A percentile compares a stretch with the other conserved stretches of the same genome.
These are phyloP conservation scores for Tympanopsis confertula DNA, from an alignment of 2,329 filamentous ascomycete species.

Conservation along the genomic window DNA sequence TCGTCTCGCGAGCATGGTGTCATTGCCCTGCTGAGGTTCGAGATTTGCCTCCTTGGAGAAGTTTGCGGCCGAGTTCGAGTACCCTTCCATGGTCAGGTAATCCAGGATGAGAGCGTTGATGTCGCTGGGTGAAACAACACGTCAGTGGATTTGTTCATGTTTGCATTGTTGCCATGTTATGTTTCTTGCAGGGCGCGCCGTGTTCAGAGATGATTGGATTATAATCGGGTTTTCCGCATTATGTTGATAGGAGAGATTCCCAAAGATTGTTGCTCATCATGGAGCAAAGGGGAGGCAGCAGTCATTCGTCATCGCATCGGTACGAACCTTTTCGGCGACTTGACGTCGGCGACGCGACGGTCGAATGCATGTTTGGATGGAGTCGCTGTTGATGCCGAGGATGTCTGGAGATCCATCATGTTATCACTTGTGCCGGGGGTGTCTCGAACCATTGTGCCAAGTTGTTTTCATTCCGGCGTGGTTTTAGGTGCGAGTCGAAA, in stretches of 20 bases:
- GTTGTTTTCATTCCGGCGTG: too few relatives aligned
- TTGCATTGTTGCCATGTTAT: background rate
- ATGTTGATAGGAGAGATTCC: slow-evolving; percentile 99
- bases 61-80: slow-evolving; percentile 80
- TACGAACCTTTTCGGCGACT: slow-evolving; percentile 79
- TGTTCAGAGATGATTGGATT: slow-evolving; percentile 15
- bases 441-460: too few relatives aligned
- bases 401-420: slow-evolving; percentile 41
- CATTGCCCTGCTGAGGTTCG: slow-evolving; percentile 57
- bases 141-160: background rate
- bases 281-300: slow-evolving; percentile 2
- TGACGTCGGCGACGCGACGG: slow-evolving; percentile 69
- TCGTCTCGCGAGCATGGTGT: slow-evolving; percentile 66
- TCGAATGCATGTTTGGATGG: slow-evolving; percentile 67
- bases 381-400: slow-evolving; percentile 62
- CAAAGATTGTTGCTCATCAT: slow-evolving; percentile 86
- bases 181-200: background rate
- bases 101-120: slow-evolving; percentile 94
- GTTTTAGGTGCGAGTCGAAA: too few relatives aligned
- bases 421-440: too few relatives aligned
- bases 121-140: slow-evolving; percentile 46
- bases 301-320: slow-evolving; percentile 3
- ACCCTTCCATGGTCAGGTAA: slow-evolving; percentile 92
- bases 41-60: slow-evolving; percentile 93
- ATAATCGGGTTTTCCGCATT: slow-evolving; percentile 85